Conservation (phyloP, 768 basidiomycete genomes). For the Tubosaeta brunneosetosa region DNA sequence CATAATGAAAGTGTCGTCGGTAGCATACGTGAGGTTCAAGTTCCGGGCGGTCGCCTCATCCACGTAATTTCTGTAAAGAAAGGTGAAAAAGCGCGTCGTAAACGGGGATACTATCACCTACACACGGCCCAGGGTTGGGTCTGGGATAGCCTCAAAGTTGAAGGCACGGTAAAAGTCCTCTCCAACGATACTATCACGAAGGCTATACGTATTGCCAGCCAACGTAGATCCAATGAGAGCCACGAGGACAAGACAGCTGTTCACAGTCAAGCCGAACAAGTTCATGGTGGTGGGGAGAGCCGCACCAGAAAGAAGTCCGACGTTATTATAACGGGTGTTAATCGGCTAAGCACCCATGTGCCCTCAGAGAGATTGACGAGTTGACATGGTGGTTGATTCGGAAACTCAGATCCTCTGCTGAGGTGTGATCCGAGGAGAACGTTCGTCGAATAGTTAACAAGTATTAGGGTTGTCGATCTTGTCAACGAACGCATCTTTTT, state of each 20-base stretch:
- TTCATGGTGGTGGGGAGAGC: constrained; percentile 26
- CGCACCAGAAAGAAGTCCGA: background rate
- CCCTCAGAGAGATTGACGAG: too few species aligned
- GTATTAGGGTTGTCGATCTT: too few species aligned
- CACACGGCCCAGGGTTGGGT: constrained; percentile 38
- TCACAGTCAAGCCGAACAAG: background rate
- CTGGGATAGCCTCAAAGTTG: constrained; percentile 30
- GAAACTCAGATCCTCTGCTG: too few species aligned
- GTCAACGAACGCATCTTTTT: too few species aligned
- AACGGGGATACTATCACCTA: constrained; percentile 12
- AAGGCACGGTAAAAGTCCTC: constrained; percentile 29
- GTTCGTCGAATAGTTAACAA: too few species aligned
- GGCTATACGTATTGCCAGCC: constrained; percentile 23
- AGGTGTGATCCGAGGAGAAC: too few species aligned
- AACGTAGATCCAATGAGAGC: constrained; percentile 11
- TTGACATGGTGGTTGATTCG: too few species aligned
- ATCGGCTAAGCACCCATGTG: too few species aligned
- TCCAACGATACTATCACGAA: constrained; percentile 28
- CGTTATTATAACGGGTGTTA: too few species aligned
- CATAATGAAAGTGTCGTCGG: constrained; percentile 29
- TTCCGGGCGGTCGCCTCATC: constrained; percentile 23
- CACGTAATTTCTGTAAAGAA: constrained; percentile 32
- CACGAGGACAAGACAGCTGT: constrained; percentile 7
- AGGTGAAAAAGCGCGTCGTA: background rate
- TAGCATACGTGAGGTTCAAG: constrained; percentile 27